Base-by-base conservation (phyloP, 306 rosid species). In the Betula pendula region DNA sequence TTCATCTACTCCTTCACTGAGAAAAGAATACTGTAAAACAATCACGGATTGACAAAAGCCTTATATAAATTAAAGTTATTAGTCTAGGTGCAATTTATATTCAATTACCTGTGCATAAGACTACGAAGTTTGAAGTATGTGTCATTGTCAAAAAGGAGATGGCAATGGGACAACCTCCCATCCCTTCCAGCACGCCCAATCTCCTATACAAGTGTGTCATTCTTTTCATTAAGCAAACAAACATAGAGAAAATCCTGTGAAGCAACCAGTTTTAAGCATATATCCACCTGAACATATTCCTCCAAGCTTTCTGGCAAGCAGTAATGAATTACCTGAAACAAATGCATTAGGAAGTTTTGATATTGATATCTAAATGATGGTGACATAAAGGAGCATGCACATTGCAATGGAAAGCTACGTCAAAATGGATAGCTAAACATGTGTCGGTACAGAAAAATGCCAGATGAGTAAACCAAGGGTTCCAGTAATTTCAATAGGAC, bases 231-330 rank as follows among this genome's bases (percentile, higher is more conserved):
- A 69, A 75, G 53, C 1, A 75, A 72, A 81, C 47, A 55, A 73
- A 58, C 42, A 73, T 3, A 66, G 85, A 76, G 60, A 75, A 73
- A 47, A 53, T 73, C 29, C 40, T 65, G 33, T 31, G 73, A 58
- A 79, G 47, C 27, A 70, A 53, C 50, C 33, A 74, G 35, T 43
- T 44, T 63, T 66, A 33, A 78, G 70, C 74, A 83, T 76, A 59
- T 44, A 63, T 85, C 20, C 45, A 94, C 97, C 92, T 94, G 98
- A 67, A 94, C 97, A 85, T 94, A 94, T 80, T 84, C 96, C 88
- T 94, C 98, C 81, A 90, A 84, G 89, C 97, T 94, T 84, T 88
- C 97, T 65, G 98, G 98, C 84, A 94, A 79, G 83, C 97, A 90
- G 85, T 90, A 90, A 84, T 92, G 97, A 83, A 94, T 88, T 76